Evolutionary conservation across 805 yeast species (phyloP).

Genomic region (Candida argentea): DNA sequence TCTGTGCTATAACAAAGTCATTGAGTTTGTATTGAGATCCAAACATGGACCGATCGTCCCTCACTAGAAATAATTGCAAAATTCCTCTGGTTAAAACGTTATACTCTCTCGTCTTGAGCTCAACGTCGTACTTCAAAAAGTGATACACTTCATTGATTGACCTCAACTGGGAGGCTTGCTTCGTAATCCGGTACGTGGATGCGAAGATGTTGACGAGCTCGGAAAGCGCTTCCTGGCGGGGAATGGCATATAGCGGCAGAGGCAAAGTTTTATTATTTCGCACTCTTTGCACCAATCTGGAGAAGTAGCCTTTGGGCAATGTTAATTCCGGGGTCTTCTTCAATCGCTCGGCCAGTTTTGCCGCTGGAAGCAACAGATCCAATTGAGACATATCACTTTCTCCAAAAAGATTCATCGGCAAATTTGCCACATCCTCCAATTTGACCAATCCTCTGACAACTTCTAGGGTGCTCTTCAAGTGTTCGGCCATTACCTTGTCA

Average conservation of each 20-base stretch:
- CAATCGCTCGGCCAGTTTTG: constrained; percentile 3
- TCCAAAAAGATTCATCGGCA: constrained; percentile 7
- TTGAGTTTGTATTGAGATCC: constrained; percentile 34
- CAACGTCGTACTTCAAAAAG: constrained; percentile 19
- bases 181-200: constrained; percentile 11
- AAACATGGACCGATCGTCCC: constrained; percentile 51
- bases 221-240: constrained; percentile 11
- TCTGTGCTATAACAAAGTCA: constrained; percentile 17
- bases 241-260: constrained; percentile 16
- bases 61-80: constrained; percentile 48
- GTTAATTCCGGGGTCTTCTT: constrained; percentile 2
- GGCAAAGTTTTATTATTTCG: constrained; percentile 29
- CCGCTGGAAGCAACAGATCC: constrained; percentile 11
- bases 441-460: constrained; percentile 19
- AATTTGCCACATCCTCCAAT: constrained; percentile 12
- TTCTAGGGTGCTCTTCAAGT: constrained; percentile 14
- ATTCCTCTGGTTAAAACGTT: constrained; percentile 52
- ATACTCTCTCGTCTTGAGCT: constrained; percentile 12
- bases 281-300: constrained; percentile 27
- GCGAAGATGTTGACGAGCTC: constrained; percentile 12
- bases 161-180: constrained; percentile 9
- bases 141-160: constrained; percentile 16
- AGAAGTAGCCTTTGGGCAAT: constrained; percentile 17
- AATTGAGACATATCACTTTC: not conserved
- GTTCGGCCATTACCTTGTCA: constrained; percentile 7